Percentiles rank a stretch among this genome's conserved stretches.
These are phyloP conservation scores for Kodamaea sagamina DNA, from an alignment of 805 yeast species.

Conservation along the genomic window DNA sequence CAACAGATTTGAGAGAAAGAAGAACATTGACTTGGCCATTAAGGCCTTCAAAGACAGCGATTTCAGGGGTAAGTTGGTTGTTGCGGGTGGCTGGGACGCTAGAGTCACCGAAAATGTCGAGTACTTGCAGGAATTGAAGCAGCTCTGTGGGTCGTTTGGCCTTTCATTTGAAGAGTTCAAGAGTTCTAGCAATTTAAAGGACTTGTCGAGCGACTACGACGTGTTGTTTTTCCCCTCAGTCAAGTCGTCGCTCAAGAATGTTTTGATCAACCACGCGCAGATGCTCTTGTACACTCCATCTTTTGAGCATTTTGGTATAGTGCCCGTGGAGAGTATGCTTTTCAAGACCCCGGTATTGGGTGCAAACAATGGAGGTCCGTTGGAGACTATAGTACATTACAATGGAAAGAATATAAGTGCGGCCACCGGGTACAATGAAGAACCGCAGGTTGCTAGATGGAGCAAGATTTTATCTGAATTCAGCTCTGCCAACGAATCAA, in stretches of 20 bases:
- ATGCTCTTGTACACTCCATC: slow-evolving; percentile 85
- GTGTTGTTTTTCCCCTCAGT: slow-evolving; percentile 83
- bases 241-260: slow-evolving; percentile 60
- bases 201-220: slow-evolving; percentile 22
- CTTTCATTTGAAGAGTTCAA: slow-evolving; percentile 26
- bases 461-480: slow-evolving; percentile 48
- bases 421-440: slow-evolving; percentile 68
- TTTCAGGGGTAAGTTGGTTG: slow-evolving; percentile 48
- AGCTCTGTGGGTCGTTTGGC: slow-evolving; percentile 45
- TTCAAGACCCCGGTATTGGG: slow-evolving; percentile 83
- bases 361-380: slow-evolving; percentile 88
- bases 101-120: slow-evolving; percentile 74
- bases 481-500: slow-evolving; percentile 19
- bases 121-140: slow-evolving; percentile 62
- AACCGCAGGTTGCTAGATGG: slow-evolving; percentile 55
- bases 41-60: slow-evolving; percentile 56
- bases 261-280: slow-evolving; percentile 58
- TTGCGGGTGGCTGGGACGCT: slow-evolving; percentile 91
- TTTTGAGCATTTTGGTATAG: slow-evolving; percentile 95
- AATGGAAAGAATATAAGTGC: slow-evolving; percentile 24
- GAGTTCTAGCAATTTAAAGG: not conserved
- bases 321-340: slow-evolving; percentile 93
- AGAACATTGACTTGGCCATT: slow-evolving; percentile 78
- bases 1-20: slow-evolving; percentile 87
- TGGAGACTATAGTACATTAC: slow-evolving; percentile 63